These are phyloP conservation scores for Aspergillus ruber DNA, from an alignment of 2,329 filamentous ascomycete species.

Conservation along the genomic window DNA sequence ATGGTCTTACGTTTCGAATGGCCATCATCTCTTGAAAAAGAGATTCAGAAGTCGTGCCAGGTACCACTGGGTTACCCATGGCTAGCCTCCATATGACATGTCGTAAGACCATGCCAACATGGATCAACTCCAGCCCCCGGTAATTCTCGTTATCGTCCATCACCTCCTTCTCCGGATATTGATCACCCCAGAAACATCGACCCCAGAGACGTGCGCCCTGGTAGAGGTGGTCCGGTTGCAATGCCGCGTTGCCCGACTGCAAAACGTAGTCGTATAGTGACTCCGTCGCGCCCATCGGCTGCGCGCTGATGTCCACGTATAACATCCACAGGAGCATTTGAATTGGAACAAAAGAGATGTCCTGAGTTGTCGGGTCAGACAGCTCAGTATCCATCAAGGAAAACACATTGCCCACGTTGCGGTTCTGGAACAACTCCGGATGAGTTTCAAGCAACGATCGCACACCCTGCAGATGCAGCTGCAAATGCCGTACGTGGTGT, in stretches of 20 bases:
- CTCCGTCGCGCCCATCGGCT: constrained; percentile 22
- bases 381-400: constrained; percentile 13
- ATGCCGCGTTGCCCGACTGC: constrained; percentile 23
- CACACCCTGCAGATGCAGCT: constrained; percentile 32
- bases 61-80: constrained; percentile 12
- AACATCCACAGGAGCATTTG: constrained; percentile 31
- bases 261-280: constrained; percentile 28
- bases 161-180: constrained; percentile 31
- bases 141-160: constrained; percentile 36
- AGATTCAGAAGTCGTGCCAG: constrained; percentile 11
- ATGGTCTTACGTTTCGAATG: constrained; percentile 18
- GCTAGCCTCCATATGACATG: constrained; percentile 25
- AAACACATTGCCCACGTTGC: constrained; percentile 24
- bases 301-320: constrained; percentile 26
- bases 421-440: constrained; percentile 24
- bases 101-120: constrained; percentile 22
- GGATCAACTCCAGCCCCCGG: constrained; percentile 27
- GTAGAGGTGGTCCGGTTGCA: constrained; percentile 28
- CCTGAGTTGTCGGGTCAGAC: constrained; percentile 8
- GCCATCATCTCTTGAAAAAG: constrained; percentile 20
- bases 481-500: constrained; percentile 26
- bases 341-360: constrained; percentile 29
- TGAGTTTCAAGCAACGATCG: constrained; percentile 30
- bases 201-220: constrained; percentile 30
- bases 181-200: constrained; percentile 30